These are phyloP conservation scores for Ceratocystis diversiconidia DNA, from an alignment of 2,329 filamentous ascomycete genomes.

Conservation along the genomic window DNA sequence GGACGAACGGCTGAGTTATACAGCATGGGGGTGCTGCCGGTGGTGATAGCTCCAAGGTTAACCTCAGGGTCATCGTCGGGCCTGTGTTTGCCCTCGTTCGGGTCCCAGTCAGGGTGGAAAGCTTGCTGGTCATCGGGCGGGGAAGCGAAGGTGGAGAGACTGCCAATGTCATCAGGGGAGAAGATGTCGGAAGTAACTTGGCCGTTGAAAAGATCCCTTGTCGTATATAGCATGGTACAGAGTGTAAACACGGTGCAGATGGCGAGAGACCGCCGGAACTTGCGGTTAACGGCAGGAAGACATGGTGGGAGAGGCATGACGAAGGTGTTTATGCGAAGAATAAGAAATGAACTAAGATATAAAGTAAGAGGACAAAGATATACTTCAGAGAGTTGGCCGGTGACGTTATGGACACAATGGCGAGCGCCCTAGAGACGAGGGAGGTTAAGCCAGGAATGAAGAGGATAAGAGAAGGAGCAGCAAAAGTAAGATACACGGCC, in stretches of 20 bases:
- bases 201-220: slow-evolving; percentile 16
- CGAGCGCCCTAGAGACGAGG: not conserved
- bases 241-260: slow-evolving; percentile 14
- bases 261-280: slow-evolving; percentile 14
- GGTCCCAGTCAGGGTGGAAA: not conserved
- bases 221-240: slow-evolving; percentile 16
- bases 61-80: slow-evolving; percentile 13
- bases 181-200: slow-evolving; percentile 11
- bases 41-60: slow-evolving; percentile 2
- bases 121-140: not conserved
- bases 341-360: not conserved
- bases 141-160: not conserved
- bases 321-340: not conserved
- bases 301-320: slow-evolving; percentile 12
- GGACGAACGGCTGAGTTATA: slow-evolving; percentile 31
- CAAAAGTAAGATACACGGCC: not conserved
- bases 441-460: not conserved
- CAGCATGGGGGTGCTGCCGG: slow-evolving; percentile 24
- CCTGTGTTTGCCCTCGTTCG: slow-evolving; percentile 4
- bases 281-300: slow-evolving; percentile 11
- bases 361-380: not conserved
- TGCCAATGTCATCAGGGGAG: not conserved
- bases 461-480: not conserved
- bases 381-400: not conserved
- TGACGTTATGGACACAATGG: not conserved